These are phyloP conservation scores for Psidium guajava DNA, from an alignment of 345 rosid species.

Conservation along the genomic window DNA sequence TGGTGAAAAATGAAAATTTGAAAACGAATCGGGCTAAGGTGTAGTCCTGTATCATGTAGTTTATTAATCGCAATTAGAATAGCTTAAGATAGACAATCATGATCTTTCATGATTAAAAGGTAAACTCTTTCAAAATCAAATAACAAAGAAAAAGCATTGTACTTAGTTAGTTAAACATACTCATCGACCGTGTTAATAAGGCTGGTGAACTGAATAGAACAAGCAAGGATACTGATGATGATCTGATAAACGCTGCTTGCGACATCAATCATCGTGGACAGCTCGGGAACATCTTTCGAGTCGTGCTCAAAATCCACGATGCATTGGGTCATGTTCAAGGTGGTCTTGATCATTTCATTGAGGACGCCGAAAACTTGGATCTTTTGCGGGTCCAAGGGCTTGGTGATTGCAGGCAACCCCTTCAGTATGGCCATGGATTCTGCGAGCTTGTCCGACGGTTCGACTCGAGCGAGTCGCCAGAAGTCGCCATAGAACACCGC, in stretches of 20 bases:
- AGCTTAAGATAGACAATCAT: background rate
- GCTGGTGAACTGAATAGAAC: constrained; percentile 2
- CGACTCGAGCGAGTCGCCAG: constrained; percentile 8
- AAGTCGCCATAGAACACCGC: constrained; percentile 6
- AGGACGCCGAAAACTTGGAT: background rate
- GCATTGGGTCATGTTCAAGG: constrained; percentile 2
- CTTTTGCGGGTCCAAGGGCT: background rate
- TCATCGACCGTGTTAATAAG: background rate
- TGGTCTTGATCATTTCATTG: constrained; percentile 5
- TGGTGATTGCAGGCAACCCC: constrained; percentile 4
- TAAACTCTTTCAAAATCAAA: background rate
- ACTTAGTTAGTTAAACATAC: background rate
- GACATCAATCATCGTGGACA: background rate
- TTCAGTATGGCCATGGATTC: constrained; percentile 1
- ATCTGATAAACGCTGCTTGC: background rate
- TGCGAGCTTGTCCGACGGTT: background rate
- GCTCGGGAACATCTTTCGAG: background rate
- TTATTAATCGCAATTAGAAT: background rate
- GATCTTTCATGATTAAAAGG: background rate
- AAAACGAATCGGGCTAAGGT: background rate
- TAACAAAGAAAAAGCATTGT: background rate
- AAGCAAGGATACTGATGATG: background rate
- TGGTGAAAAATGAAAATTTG: background rate
- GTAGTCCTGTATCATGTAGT: background rate
- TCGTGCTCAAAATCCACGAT: constrained; percentile 3